Conservation (phyloP, 1,139 yeast species). For the Hemisphaericaspora xylofermentans region DNA sequence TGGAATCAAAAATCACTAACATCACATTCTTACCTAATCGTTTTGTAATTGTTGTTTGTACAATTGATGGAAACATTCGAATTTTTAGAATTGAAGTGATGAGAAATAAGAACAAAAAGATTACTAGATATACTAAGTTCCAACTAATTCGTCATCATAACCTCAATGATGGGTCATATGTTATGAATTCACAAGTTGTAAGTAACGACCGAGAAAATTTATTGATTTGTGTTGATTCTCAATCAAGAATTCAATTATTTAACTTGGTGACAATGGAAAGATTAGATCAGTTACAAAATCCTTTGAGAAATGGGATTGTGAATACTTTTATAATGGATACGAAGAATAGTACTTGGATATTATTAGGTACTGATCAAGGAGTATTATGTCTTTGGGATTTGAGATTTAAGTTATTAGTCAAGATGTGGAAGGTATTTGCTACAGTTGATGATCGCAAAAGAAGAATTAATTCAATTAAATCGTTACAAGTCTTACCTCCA, state of each 20-base stretch:
- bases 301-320: conserved; percentile 64
- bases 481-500: conserved; percentile 7
- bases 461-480: conserved; percentile 12
- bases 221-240: conserved; percentile 52
- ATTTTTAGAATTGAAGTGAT: conserved; percentile 57
- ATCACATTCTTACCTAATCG: conserved; percentile 58
- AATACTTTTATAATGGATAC: conserved; percentile 60
- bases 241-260: conserved; percentile 51
- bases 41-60: conserved; percentile 66
- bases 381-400: conserved; percentile 79
- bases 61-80: conserved; percentile 61
- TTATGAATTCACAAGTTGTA: conserved; percentile 42
- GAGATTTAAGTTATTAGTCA: conserved; percentile 60
- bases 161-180: conserved; percentile 38
- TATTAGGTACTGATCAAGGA: conserved; percentile 77
- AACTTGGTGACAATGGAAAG: conserved; percentile 62
- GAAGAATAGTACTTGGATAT: conserved; percentile 51
- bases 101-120: conserved; percentile 35
- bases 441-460: conserved; percentile 33
- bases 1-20: conserved; percentile 48
- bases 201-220: conserved; percentile 21
- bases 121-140: conserved; percentile 33
- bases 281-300: conserved; percentile 47
- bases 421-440: conserved; percentile 48
- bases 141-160: conserved; percentile 45